Conservation (phyloP, 2,329 filamentous ascomycete species). For the Aureobasidium leucospermi region DNA sequence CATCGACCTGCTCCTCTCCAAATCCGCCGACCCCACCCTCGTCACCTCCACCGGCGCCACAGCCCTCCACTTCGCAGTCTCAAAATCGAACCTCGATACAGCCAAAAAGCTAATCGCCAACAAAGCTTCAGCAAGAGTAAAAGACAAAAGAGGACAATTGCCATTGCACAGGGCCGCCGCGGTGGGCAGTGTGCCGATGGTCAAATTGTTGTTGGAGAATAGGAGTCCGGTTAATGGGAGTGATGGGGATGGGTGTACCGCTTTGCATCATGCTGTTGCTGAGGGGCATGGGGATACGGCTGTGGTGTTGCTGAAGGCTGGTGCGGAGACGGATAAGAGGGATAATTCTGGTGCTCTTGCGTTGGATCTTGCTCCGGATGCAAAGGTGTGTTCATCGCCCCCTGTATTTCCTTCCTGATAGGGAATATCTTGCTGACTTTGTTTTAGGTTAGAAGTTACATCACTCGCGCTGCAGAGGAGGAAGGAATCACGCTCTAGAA, state of each 20-base stretch:
- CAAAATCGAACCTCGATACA: constrained; percentile 78
- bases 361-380: constrained; percentile 78
- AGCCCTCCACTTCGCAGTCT: constrained; percentile 83
- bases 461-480: constrained; percentile 68
- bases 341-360: constrained; percentile 64
- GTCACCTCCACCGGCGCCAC: constrained; percentile 73
- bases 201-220: constrained; percentile 69
- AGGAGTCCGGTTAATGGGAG: constrained; percentile 76
- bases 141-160: constrained; percentile 82
- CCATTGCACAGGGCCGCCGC: constrained; percentile 88
- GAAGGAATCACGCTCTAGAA: constrained; percentile 64
- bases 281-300: constrained; percentile 76
- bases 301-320: constrained; percentile 71
- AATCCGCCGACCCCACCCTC: constrained; percentile 64
- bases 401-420: too few relatives aligned
- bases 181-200: constrained; percentile 79
- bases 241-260: constrained; percentile 76
- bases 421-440: not conserved
- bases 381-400: constrained; percentile 57
- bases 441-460: constrained; percentile 49
- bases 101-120: constrained; percentile 69
- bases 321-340: constrained; percentile 73
- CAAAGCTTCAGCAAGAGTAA: constrained; percentile 70
- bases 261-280: constrained; percentile 77
- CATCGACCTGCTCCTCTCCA: constrained; percentile 59